A percentile compares a stretch with the other conserved stretches of the same genome.
These are phyloP conservation scores for Scalesia atractyloides DNA, from an alignment of 129 eudicot species.

Conservation along the genomic window DNA sequence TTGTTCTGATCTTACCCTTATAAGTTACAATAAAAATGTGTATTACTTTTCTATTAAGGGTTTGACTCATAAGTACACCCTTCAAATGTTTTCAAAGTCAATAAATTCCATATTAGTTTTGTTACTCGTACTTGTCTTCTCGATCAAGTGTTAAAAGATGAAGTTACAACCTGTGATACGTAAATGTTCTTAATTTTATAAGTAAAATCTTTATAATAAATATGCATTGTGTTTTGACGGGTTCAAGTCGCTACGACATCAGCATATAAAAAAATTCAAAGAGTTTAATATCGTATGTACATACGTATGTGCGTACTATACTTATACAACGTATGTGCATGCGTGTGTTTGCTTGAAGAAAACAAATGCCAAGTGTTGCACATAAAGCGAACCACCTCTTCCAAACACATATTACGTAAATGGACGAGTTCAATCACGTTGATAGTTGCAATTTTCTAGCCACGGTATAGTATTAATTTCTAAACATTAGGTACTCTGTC, in stretches of 20 bases:
- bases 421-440: not conserved
- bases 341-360: slow-evolving; percentile 6
- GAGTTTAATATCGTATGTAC: not conserved
- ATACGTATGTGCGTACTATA: slow-evolving; percentile 30
- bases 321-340: slow-evolving; percentile 10
- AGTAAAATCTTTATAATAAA: not conserved
- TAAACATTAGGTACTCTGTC: not conserved
- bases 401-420: not conserved
- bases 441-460: not conserved
- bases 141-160: not conserved
- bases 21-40: no score
- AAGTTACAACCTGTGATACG: not conserved
- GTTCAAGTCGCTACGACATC: slow-evolving; percentile 9
- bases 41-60: no score
- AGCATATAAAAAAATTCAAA: not conserved
- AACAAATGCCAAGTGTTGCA: slow-evolving; percentile 24
- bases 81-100: no score
- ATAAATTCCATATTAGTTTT: no score
- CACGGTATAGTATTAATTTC: not conserved
- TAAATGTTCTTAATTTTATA: no score
- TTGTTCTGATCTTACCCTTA: no score
- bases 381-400: slow-evolving; percentile 2
- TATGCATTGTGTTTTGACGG: not conserved
- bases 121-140: no score
- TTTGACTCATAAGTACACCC: no score